phyloP scores from a whole-genome alignment of 2,329 filamentous ascomycete species.

The Trichoderma polysporum region DNA sequence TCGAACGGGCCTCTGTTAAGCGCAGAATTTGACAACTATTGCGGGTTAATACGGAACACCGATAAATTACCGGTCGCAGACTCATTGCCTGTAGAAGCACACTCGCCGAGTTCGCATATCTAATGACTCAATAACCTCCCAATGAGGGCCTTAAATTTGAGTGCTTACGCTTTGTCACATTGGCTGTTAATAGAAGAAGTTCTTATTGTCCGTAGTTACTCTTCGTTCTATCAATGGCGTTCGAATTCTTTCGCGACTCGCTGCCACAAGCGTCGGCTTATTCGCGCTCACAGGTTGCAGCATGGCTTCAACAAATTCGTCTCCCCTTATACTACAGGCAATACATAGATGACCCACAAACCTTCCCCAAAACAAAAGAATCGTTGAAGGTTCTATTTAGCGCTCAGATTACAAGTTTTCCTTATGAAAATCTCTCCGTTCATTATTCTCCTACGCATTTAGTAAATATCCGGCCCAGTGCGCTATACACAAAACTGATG shows the following conservation, averaged over 20 bases:
- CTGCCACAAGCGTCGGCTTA: background rate
- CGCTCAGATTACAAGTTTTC: background rate
- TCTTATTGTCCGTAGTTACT: background rate
- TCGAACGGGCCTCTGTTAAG: too few relatives aligned
- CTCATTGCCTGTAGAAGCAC: background rate
- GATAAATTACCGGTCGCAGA: background rate
- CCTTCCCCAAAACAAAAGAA: background rate
- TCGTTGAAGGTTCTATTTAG: background rate
- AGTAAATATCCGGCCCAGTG: slow-evolving; percentile 40
- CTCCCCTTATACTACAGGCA: background rate
- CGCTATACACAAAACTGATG: slow-evolving; percentile 52
- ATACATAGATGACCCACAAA: background rate
- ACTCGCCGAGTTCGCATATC: background rate
- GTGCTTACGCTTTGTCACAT: background rate
- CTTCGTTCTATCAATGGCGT: background rate
- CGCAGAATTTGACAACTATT: background rate
- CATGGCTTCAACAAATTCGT: background rate
- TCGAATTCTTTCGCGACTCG: background rate
- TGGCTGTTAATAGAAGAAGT: background rate
- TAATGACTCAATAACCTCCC: background rate
- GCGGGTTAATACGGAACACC: background rate
- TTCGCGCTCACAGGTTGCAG: background rate
- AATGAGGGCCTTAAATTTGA: background rate
- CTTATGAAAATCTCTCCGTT: background rate
- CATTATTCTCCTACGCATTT: background rate